Percentiles rank a stretch among this genome's conserved stretches.
Conservation (phyloP, 345 rosid genomes). For the Bruguiera parviflora region DNA sequence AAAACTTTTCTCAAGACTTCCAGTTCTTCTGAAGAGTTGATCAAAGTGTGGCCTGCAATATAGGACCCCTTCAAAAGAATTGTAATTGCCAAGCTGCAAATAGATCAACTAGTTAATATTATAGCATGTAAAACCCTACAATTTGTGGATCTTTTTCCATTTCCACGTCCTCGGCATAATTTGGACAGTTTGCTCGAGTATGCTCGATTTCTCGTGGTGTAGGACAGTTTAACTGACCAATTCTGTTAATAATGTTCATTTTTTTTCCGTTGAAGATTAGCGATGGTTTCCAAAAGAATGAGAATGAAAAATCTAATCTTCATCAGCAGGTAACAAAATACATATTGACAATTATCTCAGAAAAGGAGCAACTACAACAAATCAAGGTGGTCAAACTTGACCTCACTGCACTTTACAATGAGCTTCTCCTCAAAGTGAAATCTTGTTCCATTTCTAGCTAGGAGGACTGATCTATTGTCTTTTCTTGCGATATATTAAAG, state of each 20-base stretch:
- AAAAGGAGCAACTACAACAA: not conserved
- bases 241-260: too few species aligned
- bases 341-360: too few species aligned
- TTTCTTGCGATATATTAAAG: too few species aligned
- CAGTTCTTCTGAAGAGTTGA: conserved; percentile 92
- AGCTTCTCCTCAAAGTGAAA: too few species aligned
- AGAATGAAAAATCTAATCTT: not conserved
- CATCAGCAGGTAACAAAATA: not conserved
- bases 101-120: conserved; percentile 11
- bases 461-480: too few species aligned
- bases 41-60: conserved; percentile 98
- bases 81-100: conserved; percentile 92
- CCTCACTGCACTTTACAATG: too few species aligned
- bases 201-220: too few species aligned
- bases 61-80: conserved; percentile 94
- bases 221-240: too few species aligned
- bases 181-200: too few species aligned
- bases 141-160: not conserved
- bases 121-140: not conserved
- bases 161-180: not conserved
- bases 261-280: too few species aligned
- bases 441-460: too few species aligned
- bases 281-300: too few species aligned
- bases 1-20: conserved; percentile 96
- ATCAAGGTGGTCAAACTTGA: not conserved